Evolutionary conservation across 805 yeast species (phyloP).

Genomic region (Yarrowia osloensis): DNA sequence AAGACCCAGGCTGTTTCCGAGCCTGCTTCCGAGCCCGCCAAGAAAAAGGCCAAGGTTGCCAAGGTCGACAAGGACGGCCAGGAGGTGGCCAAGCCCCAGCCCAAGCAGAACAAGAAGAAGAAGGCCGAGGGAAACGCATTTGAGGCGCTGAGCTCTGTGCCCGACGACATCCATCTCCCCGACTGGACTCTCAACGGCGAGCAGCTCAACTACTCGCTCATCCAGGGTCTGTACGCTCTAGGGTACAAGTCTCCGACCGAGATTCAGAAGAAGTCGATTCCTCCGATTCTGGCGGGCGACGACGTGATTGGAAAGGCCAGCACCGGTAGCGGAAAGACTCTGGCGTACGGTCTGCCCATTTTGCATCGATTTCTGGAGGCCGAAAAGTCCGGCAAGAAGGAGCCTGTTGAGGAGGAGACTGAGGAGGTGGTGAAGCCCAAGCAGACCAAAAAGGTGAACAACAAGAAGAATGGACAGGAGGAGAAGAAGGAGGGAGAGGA

Average conservation of each 20-base stretch:
- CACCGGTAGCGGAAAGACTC: slow-evolving; percentile 96
- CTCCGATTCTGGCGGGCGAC: slow-evolving; percentile 66
- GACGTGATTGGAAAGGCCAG: slow-evolving; percentile 96
- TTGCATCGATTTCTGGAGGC: slow-evolving; percentile 40
- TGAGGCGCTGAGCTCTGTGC: slow-evolving; percentile 33
- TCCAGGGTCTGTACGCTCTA: slow-evolving; percentile 61
- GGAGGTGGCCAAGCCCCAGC: neutral
- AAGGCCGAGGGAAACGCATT: slow-evolving; percentile 33
- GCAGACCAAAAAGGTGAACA: neutral
- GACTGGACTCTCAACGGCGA: slow-evolving; percentile 46
- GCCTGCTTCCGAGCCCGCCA: neutral
- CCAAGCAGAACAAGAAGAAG: neutral
- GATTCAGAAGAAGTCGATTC: slow-evolving; percentile 76
- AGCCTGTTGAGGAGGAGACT: neutral
- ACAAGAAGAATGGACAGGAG: neutral
- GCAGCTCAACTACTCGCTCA: slow-evolving; percentile 54
- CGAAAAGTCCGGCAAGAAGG: neutral
- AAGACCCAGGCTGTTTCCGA: neutral
- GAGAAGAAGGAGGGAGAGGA: neutral
- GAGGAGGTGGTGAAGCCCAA: neutral
- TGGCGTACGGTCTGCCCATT: slow-evolving; percentile 93
- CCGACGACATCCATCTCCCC: slow-evolving; percentile 38
- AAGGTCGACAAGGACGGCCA: neutral
- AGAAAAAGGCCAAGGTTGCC: neutral
- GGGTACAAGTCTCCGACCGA: slow-evolving; percentile 75